phyloP scores from a whole-genome alignment of 306 rosid species.

The Cicer yamashitae region DNA sequence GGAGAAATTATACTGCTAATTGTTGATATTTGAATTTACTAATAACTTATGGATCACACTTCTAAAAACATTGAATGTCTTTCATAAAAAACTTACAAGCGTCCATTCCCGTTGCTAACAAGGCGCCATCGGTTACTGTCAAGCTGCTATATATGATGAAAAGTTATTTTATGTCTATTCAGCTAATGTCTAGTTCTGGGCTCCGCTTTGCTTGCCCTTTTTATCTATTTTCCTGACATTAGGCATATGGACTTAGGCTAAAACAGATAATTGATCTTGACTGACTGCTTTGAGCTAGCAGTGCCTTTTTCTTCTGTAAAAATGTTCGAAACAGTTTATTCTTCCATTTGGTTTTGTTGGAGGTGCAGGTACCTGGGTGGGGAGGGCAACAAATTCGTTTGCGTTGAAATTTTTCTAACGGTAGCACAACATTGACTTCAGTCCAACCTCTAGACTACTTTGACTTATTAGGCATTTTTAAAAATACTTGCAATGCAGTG shows the following conservation, averaged over 20 bases:
- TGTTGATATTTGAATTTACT: constrained; percentile 34
- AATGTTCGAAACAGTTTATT: not conserved
- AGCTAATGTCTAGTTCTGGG: too few relatives aligned
- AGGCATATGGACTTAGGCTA: not conserved
- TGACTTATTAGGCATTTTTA: constrained; percentile 6
- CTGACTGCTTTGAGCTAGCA: not conserved
- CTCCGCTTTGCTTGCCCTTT: too few relatives aligned
- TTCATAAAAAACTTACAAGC: not conserved
- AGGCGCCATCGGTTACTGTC: not conserved
- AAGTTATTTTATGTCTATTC: too few relatives aligned
- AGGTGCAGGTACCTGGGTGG: too few relatives aligned
- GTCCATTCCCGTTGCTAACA: not conserved
- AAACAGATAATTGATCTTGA: not conserved
- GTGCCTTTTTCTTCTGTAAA: not conserved
- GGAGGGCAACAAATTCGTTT: not conserved
- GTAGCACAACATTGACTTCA: not conserved
- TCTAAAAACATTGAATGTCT: not conserved
- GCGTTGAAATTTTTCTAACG: constrained; percentile 7
- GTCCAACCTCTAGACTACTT: not conserved
- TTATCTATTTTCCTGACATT: too few relatives aligned
- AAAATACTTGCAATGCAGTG: not conserved
- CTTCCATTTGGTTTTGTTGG: not conserved
- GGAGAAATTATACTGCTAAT: constrained; percentile 13
- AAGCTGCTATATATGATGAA: not conserved
- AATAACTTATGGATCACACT: not conserved